Percentiles rank a stretch among this genome's conserved stretches.
phyloP scores from a whole-genome alignment of 208 protist species.

The Vickermania spadyakhi region DNA sequence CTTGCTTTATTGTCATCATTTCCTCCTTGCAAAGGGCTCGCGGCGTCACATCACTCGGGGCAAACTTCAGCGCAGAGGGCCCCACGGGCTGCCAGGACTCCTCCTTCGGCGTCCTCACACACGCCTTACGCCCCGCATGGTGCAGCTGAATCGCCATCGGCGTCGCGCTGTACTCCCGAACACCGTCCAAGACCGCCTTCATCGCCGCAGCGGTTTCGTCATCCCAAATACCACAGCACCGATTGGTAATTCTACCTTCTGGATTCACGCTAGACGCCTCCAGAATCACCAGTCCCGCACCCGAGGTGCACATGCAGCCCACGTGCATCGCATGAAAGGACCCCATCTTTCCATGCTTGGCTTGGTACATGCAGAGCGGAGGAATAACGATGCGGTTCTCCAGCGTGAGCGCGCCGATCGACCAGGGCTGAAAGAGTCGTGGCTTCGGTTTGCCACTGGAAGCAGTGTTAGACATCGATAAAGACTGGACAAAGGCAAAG shows the following conservation, averaged over 20 bases:
- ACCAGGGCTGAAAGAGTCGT: slow-evolving; percentile 15
- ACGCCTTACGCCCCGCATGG: slow-evolving; percentile 54
- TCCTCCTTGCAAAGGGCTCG: slow-evolving; percentile 27
- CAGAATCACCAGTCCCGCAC: slow-evolving; percentile 35
- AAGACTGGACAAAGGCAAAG: neutral
- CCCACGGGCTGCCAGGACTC: slow-evolving; percentile 19
- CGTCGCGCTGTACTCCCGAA: slow-evolving; percentile 19
- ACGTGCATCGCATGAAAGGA: slow-evolving; percentile 28
- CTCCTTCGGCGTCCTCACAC: neutral
- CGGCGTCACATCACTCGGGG: slow-evolving; percentile 10
- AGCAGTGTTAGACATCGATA: neutral
- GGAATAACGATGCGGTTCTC: slow-evolving; percentile 22
- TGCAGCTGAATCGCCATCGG: slow-evolving; percentile 68
- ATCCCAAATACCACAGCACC: slow-evolving; percentile 29
- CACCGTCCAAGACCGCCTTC: slow-evolving; percentile 20
- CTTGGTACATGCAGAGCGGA: slow-evolving; percentile 26
- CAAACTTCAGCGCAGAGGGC: slow-evolving; percentile 32
- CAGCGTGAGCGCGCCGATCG: slow-evolving; percentile 13
- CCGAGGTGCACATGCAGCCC: slow-evolving; percentile 23
- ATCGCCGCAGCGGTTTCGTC: slow-evolving; percentile 22
- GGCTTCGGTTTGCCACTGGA: neutral
- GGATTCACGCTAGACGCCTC: slow-evolving; percentile 32
- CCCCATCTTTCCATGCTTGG: slow-evolving; percentile 16
- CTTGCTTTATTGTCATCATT: slow-evolving; percentile 23
- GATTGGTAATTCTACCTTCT: slow-evolving; percentile 16